Percentiles rank a stretch among this genome's conserved stretches.
phyloP scores from a whole-genome alignment of 805 yeast genomes.

The Pichia eremophila region DNA sequence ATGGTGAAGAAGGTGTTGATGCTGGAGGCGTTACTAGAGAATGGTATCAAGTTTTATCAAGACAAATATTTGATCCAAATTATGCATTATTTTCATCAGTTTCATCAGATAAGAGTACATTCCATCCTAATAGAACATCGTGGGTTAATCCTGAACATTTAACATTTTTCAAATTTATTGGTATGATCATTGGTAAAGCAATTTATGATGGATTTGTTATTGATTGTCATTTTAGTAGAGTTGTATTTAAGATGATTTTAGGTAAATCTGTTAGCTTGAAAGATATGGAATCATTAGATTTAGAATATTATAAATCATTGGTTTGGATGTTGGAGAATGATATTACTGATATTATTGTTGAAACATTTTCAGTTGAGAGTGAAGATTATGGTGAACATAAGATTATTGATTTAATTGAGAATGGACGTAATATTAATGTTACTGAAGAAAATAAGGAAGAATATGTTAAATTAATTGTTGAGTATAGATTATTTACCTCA shows the following conservation, averaged over 20 bases:
- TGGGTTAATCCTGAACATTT: constrained; percentile 90
- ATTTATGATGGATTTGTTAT: constrained; percentile 75
- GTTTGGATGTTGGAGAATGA: constrained; percentile 96
- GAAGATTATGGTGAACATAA: constrained; percentile 91
- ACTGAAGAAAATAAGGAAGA: constrained; percentile 87
- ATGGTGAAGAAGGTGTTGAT: constrained; percentile 93
- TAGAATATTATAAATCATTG: constrained; percentile 84
- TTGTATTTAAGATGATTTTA: constrained; percentile 81
- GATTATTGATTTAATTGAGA: constrained; percentile 68
- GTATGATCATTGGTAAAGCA: constrained; percentile 90
- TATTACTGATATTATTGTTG: constrained; percentile 90
- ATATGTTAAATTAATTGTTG: constrained; percentile 78
- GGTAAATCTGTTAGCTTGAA: constrained; percentile 74
- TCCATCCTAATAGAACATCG: constrained; percentile 90
- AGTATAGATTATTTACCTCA: constrained; percentile 73
- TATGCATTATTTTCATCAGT: constrained; percentile 89
- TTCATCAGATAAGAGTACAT: constrained; percentile 84
- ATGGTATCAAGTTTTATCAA: constrained; percentile 89
- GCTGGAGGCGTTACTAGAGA: constrained; percentile 98
- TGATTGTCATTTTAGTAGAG: constrained; percentile 92
- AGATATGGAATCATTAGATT: constrained; percentile 90
- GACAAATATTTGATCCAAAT: constrained; percentile 95
- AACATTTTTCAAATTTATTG: constrained; percentile 89
- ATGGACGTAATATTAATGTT: constrained; percentile 78
- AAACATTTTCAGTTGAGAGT: constrained; percentile 86